Evolutionary conservation across 345 rosid species (phyloP).

Genomic region (Salix dunnii): DNA sequence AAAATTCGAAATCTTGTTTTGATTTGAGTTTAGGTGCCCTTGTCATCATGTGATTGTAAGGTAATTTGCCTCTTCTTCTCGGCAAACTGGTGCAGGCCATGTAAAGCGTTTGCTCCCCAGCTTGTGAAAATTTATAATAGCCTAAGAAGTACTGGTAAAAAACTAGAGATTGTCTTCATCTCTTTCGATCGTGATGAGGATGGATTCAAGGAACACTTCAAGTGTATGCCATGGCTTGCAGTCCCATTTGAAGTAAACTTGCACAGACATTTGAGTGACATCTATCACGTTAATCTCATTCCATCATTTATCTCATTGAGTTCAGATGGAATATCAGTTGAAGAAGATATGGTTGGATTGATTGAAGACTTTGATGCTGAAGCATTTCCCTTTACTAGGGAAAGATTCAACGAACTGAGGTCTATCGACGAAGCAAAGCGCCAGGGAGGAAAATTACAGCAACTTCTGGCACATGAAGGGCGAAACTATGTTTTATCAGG

Average conservation of each 20-base stretch:
- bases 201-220: slow-evolving; percentile 56
- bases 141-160: slow-evolving; percentile 39
- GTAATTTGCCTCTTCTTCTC: slow-evolving; percentile 67
- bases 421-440: slow-evolving; percentile 54
- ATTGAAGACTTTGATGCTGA: slow-evolving; percentile 70
- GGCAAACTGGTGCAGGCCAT: slow-evolving; percentile 88
- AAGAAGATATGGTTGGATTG: slow-evolving; percentile 55
- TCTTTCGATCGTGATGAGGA: slow-evolving; percentile 67
- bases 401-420: slow-evolving; percentile 57
- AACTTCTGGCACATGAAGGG: slow-evolving; percentile 49
- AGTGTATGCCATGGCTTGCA: slow-evolving; percentile 78
- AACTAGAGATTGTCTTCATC: slow-evolving; percentile 60
- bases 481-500: slow-evolving; percentile 42
- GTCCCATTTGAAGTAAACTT: slow-evolving; percentile 52
- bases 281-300: slow-evolving; percentile 47
- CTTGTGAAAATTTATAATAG: slow-evolving; percentile 52
- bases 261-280: slow-evolving; percentile 37
- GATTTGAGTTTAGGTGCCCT: slow-evolving; percentile 45
- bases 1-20: background rate
- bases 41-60: slow-evolving; percentile 48
- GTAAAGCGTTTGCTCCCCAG: slow-evolving; percentile 56
- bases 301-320: slow-evolving; percentile 55
- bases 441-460: slow-evolving; percentile 54
- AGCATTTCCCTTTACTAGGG: slow-evolving; percentile 64
- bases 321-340: slow-evolving; percentile 38